Base-by-base conservation (phyloP, 2,329 filamentous ascomycete species). In the Hirsutella rhossiliensis region DNA sequence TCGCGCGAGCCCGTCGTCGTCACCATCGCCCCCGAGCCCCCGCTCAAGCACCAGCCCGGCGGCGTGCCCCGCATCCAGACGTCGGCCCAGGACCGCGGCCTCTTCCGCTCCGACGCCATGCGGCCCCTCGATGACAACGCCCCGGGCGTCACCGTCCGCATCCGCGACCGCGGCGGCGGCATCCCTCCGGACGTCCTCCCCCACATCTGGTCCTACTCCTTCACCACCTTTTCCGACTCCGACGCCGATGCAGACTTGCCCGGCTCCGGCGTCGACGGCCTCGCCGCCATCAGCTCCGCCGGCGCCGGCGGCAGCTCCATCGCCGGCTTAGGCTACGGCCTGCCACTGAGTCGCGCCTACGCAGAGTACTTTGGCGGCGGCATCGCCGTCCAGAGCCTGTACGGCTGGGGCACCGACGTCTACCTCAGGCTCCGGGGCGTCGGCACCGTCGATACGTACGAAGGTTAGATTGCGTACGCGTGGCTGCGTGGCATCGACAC, bases 301-400 rank as follows among this genome's bases (percentile, higher is more conserved):
- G 82, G 80, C 44, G 79, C 76, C 0, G 84, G 86, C 42, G 75
- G 78, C 1, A 89, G 84, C 58, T 90, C 85, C 38, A 94, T 98
- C 47, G 92, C 92, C 0, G 92, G 92, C 0, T 64, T 98, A 41
- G 92, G 92, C 1, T 98, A 98, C 60, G 92, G 92, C 0, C 61
- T 98, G 49, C 92, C 92, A 1, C 65, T 98, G 19, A 88, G 88
- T 43, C 75, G 92, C 48, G 90, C 92, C 0, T 98, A 98, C 58
- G 92, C 92, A 1, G 90, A 98, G 67, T 98, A 97, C 56, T 98
- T 98, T 69, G 92, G 92, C 2, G 92, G 92, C 1, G 89, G 89
- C 3, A 92, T 98, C 46, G 82, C 82, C 5, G 82, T 98, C n/a
- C 90, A 98, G 71, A 96, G 87, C 60, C 65, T 97, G 40, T 92